Percentiles rank a stretch among this genome's conserved stretches.
phyloP scores from a whole-genome alignment of 495 filamentous ascomycete species.

The Xylaria scruposa region DNA sequence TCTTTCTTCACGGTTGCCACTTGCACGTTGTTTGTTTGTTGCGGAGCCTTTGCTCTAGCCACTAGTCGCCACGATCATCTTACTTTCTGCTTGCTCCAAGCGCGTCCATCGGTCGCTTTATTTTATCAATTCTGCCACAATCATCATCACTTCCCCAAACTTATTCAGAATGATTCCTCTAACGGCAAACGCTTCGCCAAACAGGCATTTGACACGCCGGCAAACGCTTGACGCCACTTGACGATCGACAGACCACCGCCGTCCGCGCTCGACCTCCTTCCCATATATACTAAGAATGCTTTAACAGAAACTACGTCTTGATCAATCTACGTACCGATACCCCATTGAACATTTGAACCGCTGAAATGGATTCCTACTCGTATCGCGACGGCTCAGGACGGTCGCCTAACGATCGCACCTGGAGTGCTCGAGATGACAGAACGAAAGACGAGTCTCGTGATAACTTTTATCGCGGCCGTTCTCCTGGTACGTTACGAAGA shows the following conservation, averaged over 20 bases:
- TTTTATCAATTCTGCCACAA: constrained; percentile 36
- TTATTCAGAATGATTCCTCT: constrained; percentile 51
- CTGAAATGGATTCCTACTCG: constrained; percentile 53
- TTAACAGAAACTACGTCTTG: constrained; percentile 8
- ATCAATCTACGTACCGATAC: not conserved
- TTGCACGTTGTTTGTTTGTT: constrained; percentile 43
- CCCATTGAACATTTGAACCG: not conserved
- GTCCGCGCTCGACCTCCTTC: constrained; percentile 6
- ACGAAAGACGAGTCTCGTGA: constrained; percentile 57
- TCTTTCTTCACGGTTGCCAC: constrained; percentile 35
- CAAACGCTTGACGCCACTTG: constrained; percentile 38
- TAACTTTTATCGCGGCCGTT: constrained; percentile 61
- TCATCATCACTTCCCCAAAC: constrained; percentile 39
- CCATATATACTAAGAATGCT: constrained; percentile 23
- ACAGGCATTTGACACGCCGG: constrained; percentile 43
- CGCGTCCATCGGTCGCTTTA: constrained; percentile 35
- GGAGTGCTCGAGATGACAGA: constrained; percentile 58
- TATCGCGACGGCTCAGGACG: constrained; percentile 54
- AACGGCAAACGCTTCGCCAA: constrained; percentile 60
- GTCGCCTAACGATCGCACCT: constrained; percentile 57
- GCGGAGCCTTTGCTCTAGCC: constrained; percentile 43
- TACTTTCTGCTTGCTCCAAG: constrained; percentile 43
- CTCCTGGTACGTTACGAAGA: constrained; percentile 56
- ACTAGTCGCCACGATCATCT: constrained; percentile 40
- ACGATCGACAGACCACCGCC: constrained; percentile 32